These are phyloP conservation scores for Ascocoryne sarcoides DNA, from an alignment of 2,329 filamentous ascomycete species.

Conservation along the genomic window DNA sequence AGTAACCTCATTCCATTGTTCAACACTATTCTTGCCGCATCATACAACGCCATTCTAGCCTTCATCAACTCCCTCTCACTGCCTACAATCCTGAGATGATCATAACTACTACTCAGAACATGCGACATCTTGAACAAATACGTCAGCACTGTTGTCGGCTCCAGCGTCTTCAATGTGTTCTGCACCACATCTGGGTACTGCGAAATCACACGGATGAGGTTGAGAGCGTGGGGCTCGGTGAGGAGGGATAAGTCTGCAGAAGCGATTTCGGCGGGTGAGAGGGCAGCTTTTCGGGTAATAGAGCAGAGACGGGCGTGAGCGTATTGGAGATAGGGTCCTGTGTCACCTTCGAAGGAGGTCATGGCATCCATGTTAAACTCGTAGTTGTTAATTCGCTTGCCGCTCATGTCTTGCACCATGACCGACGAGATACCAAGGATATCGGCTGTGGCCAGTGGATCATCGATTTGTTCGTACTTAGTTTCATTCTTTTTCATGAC, in stretches of 20 bases:
- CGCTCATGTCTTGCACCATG: constrained; percentile 97
- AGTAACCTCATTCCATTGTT: constrained; percentile 77
- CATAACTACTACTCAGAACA: constrained; percentile 69
- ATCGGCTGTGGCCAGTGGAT: constrained; percentile 76
- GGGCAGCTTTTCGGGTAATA: constrained; percentile 48
- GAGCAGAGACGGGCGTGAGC: constrained; percentile 65
- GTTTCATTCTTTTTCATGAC: constrained; percentile 85
- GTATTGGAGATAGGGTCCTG: constrained; percentile 78
- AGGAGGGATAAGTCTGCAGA: constrained; percentile 60
- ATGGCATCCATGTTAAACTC: constrained; percentile 73
- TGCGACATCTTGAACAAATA: constrained; percentile 87
- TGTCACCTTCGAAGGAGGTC: constrained; percentile 79
- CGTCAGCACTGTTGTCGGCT: constrained; percentile 56
- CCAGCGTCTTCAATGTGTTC: constrained; percentile 77
- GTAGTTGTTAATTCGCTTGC: constrained; percentile 71
- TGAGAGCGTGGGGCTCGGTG: constrained; percentile 61
- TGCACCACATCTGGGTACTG: constrained; percentile 80
- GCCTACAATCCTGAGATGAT: constrained; percentile 73
- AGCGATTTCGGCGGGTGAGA: constrained; percentile 48
- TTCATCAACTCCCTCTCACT: constrained; percentile 62
- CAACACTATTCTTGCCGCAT: constrained; percentile 64
- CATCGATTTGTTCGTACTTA: constrained; percentile 84
- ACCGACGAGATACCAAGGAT: constrained; percentile 86
- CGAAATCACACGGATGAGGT: constrained; percentile 66
- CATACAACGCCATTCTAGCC: constrained; percentile 71